Base-by-base conservation (phyloP, 352 stramenopile species). In the Pythium chondricola region DNA sequence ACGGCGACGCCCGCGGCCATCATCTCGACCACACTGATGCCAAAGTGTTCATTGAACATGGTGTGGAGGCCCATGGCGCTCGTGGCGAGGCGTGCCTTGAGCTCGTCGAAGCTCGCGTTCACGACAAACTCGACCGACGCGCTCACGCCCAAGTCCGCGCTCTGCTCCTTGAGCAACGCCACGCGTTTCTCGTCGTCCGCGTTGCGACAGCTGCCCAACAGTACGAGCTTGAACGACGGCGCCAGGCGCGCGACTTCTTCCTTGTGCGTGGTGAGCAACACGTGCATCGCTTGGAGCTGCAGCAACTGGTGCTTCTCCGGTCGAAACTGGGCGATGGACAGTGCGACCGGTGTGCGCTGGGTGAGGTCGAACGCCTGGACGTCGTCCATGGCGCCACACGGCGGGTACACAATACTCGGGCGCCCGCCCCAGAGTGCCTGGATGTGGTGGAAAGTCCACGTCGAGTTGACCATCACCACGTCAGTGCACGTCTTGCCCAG, bases 11-110 rank as follows among this genome's bases (percentile, higher is more conserved):
- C 96, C 2, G 96, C 92, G 8, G 96, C 90, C 93, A 99, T 98
- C 94, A 99, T 99, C 76, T 99, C 97, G 35, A 99, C 97, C 26
- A 99, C 94, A 41, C 95, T 96, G 65, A 99, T 99, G 7, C 97
- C 97, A 79, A 99, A 99, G 70, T 99, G 97, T 67, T 99, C 97
- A 51, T 99, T 98, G 76, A 95, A 98, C 97, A 99, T 99, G 13
- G 96, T 99, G 74, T 99, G 97, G 6, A 99, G 61, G 4, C 97
- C 97, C 17, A 99, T 86, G 7, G 79, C 83, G 48, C 88, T 81
- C 31, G 61, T 74, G 6, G 67, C 63, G 17, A 99, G 63, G 41
- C 85, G 93, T 17, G 77, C 48, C 64, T 96, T 91, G 29, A 99
- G 63, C 41, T 97, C 82, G 0, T 67, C 61, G 49, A 97, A 99